Base-by-base conservation (phyloP, 768 basidiomycete genomes). In the Hysterangium stoloniferum region DNA sequence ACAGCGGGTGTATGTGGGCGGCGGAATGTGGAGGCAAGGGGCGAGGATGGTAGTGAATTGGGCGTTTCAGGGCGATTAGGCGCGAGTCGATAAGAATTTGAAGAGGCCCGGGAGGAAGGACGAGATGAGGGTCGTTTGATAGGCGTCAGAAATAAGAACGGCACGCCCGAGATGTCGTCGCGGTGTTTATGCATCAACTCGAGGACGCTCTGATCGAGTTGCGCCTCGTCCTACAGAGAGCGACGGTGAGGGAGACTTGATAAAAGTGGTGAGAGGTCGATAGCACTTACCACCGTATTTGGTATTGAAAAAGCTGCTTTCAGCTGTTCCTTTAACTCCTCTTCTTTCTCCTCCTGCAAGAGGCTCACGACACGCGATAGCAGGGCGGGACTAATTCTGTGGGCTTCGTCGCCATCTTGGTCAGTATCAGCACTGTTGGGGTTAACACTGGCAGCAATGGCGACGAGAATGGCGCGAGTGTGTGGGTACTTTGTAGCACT, bases 101-200 rank as follows among this genome's bases (percentile, higher is more conserved):
- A 74, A 32, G 88, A 83, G 43, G 88, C 81, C 53, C 87, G 76
- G 41, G 87, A 90, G 32, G 85, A 87, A 13, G 86, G 86, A 8
- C 86, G 79, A 9, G 86, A 88, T 45, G 84, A 75, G 27, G 86
- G 87, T 17, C 86, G 79, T 54, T 83, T 75, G 28, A 82, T 86
- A 19, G 86, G 84, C 4, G 86, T 90, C 43, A 91, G 71, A 67
- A 84, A 87, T 50, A 89, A 69, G 62, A 91, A 91, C 0, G 87
- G 86, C 5, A 88, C 83, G 17, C 85, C 84, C 11, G 83, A 80
- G 34, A 84, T 70, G 70, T 89, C 84, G 74, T 95, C 92, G 54
- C 80, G 76, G 65, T 93, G 88, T 67, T 87, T 86, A 69, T 97
- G 94, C 94, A 97, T 96, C 55, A 96, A 77, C 62, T 95, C 91